A percentile compares a stretch with the other conserved stretches of the same genome.
These are phyloP conservation scores for Pseudopediastrum boryanum DNA, from an alignment of 139 green algal species.

Conservation along the genomic window DNA sequence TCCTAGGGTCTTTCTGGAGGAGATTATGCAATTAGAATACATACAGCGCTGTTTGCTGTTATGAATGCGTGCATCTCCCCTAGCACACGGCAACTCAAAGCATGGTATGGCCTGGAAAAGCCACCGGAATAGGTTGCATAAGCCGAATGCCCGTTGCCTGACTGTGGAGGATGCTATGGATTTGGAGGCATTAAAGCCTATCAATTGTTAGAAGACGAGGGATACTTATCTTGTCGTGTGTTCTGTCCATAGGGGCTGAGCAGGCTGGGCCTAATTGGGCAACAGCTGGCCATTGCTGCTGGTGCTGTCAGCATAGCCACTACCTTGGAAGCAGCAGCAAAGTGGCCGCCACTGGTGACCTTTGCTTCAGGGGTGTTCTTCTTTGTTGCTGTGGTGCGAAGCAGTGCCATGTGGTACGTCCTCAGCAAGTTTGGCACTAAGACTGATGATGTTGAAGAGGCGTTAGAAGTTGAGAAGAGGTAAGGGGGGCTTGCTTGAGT, in stretches of 20 bases:
- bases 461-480: conserved; percentile 21
- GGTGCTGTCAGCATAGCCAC: neutral
- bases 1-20: too few relatives aligned
- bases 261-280: conserved; percentile 24
- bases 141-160: too few relatives aligned
- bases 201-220: too few relatives aligned
- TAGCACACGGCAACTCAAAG: too few relatives aligned
- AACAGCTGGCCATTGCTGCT: conserved; percentile 17
- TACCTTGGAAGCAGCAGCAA: conserved; percentile 20
- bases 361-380: conserved; percentile 36
- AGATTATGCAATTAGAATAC: too few relatives aligned
- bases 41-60: too few relatives aligned
- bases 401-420: conserved; percentile 34
- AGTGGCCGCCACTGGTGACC: conserved; percentile 36
- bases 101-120: too few relatives aligned
- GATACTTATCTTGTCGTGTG: too few relatives aligned
- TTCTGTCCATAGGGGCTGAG: conserved; percentile 41
- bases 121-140: too few relatives aligned
- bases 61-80: too few relatives aligned
- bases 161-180: too few relatives aligned
- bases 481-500: neutral
- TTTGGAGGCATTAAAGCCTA: too few relatives aligned
- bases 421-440: conserved; percentile 34
- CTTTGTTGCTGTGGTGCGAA: conserved; percentile 17
- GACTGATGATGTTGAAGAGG: conserved; percentile 35